Conservation (phyloP, 192 early-diverging fungal species). For the Anaeromyces robustus region DNA sequence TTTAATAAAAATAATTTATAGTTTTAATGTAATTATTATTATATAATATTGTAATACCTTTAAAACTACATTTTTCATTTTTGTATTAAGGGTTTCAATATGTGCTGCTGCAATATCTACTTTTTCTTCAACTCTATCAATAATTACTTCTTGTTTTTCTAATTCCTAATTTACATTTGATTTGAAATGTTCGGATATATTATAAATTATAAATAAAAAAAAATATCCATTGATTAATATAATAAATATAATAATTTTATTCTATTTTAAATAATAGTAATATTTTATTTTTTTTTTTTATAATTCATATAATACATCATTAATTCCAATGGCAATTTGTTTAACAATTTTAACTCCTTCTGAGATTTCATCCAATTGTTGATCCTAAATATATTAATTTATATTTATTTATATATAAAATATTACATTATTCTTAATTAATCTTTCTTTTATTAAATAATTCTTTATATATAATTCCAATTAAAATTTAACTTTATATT, state of each 20-base stretch:
- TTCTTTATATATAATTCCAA: no score
- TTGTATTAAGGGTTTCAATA: conserved; percentile 37
- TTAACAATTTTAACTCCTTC: neutral
- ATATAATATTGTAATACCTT: conserved; percentile 18
- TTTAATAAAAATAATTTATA: no score
- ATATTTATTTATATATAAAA: no score
- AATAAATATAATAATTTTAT: no score
- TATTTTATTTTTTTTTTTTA: no score
- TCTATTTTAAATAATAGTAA: no score
- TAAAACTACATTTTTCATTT: conserved; percentile 33
- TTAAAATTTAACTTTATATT: no score
- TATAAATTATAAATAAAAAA: no score
- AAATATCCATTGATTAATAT: no score
- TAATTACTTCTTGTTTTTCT: conserved; percentile 33
- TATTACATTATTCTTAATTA: no score
- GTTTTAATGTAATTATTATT: neutral
- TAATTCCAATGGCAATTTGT: neutral
- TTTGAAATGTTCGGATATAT: no score
- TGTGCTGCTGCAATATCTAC: conserved; percentile 37
- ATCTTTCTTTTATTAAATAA: no score
- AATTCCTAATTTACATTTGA: conserved; percentile 41
- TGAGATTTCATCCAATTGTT: neutral
- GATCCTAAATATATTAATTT: neutral
- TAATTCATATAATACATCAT: neutral
- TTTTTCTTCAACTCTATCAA: conserved; percentile 32